phyloP scores from a whole-genome alignment of 2,329 filamentous ascomycete genomes.

The Anthostomella pinea region DNA sequence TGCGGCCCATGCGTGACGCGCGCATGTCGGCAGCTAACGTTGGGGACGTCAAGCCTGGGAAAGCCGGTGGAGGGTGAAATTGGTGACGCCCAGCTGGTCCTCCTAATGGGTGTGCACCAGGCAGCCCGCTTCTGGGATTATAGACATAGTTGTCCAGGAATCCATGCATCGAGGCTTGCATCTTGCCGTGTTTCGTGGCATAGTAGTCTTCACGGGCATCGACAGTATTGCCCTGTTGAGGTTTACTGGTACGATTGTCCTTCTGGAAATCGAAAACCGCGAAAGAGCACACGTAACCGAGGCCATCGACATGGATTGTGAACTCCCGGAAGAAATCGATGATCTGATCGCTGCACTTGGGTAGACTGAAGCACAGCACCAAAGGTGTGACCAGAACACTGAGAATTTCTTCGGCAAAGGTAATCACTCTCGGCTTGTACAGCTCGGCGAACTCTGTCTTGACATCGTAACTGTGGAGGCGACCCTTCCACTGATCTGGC shows the following conservation, averaged over 20 bases:
- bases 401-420: conserved; percentile 88
- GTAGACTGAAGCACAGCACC: conserved; percentile 81
- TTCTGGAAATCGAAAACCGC: conserved; percentile 97
- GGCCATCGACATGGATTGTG: conserved; percentile 91
- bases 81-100: conserved; percentile 51
- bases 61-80: conserved; percentile 73
- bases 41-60: conserved; percentile 68
- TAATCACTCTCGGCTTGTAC: conserved; percentile 88
- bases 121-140: conserved; percentile 66
- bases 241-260: conserved; percentile 51
- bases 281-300: conserved; percentile 96
- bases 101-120: conserved; percentile 53
- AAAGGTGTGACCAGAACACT: conserved; percentile 92
- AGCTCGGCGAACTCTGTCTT: conserved; percentile 85
- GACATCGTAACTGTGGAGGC: conserved; percentile 91
- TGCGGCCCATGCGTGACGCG: conserved; percentile 45
- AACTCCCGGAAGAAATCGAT: conserved; percentile 98
- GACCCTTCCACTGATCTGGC: conserved; percentile 82
- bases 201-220: conserved; percentile 90
- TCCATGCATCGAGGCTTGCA: conserved; percentile 94
- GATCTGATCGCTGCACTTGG: conserved; percentile 85
- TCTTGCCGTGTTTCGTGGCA: conserved; percentile 92
- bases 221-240: conserved; percentile 37
- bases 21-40: conserved; percentile 56
- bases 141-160: conserved; percentile 90